A percentile compares a stretch with the other conserved stretches of the same genome.
Conservation (phyloP, 257 asterid genomes). For the Plantago ovata region DNA sequence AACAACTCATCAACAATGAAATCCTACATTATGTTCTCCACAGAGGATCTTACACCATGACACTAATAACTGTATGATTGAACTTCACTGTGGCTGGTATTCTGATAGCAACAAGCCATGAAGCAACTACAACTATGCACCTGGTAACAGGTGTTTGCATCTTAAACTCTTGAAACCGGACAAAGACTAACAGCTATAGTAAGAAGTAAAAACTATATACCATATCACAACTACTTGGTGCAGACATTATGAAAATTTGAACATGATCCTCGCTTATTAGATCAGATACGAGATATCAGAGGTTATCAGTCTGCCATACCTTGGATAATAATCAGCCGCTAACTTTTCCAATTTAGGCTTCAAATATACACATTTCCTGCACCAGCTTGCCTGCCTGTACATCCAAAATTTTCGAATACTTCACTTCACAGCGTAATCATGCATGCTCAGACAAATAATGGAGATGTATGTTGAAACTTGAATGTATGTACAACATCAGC, state of each 20-base stretch:
- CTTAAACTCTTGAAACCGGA: neutral
- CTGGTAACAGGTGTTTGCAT: neutral
- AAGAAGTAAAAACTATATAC: constrained; percentile 2
- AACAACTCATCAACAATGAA: neutral
- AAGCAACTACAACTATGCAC: too few species aligned
- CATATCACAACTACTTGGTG: neutral
- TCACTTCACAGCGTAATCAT: constrained; percentile 22
- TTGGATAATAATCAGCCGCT: constrained; percentile 86
- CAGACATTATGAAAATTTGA: neutral
- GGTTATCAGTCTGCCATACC: constrained; percentile 35
- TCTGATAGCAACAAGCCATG: neutral
- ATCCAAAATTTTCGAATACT: constrained; percentile 33
- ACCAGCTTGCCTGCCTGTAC: constrained; percentile 94
- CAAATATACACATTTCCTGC: constrained; percentile 93
- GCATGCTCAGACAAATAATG: constrained; percentile 20
- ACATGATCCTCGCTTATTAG: neutral
- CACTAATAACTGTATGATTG: neutral
- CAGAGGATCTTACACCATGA: neutral
- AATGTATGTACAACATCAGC: neutral
- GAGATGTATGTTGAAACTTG: constrained; percentile 11
- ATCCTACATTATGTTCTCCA: neutral
- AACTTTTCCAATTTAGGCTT: constrained; percentile 88
- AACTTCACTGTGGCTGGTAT: neutral
- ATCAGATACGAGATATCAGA: neutral
- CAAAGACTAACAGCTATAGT: neutral